Evolutionary conservation across 2,329 filamentous ascomycete genomes (phyloP).

Genomic region (Fusarium xyrophilum): DNA sequence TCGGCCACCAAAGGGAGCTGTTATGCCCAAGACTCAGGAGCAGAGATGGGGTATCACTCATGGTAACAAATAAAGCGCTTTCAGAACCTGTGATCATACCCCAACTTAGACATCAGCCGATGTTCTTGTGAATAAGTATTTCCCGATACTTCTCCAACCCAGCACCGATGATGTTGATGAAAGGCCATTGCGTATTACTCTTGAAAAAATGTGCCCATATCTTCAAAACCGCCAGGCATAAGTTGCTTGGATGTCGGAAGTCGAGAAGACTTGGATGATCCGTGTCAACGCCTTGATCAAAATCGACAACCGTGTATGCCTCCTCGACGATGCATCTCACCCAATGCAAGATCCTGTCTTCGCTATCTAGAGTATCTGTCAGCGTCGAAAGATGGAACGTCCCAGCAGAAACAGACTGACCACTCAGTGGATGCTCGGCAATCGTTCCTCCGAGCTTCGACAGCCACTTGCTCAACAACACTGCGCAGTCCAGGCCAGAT

Average conservation of each 20-base stretch:
- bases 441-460: neutral
- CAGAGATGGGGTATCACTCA: neutral
- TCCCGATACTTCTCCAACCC: slow-evolving; percentile 50
- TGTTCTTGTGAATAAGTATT: slow-evolving; percentile 12
- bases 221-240: slow-evolving; percentile 48
- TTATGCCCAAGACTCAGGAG: slow-evolving; percentile 36
- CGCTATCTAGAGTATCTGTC: slow-evolving; percentile 43
- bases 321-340: slow-evolving; percentile 55
- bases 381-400: fast-evolving
- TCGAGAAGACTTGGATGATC: neutral
- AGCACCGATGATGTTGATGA: slow-evolving; percentile 54
- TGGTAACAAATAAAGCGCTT: neutral
- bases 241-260: neutral
- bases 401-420: neutral
- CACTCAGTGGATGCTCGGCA: neutral
- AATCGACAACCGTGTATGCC: slow-evolving; percentile 49
- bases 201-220: slow-evolving; percentile 57
- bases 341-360: slow-evolving; percentile 56
- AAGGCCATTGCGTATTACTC: slow-evolving; percentile 56
- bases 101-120: neutral
- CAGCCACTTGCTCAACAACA: slow-evolving; percentile 58
- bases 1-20: slow-evolving; percentile 60
- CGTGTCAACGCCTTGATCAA: slow-evolving; percentile 37
- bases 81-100: neutral
- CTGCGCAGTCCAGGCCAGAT: slow-evolving; percentile 61